Base-by-base conservation (phyloP, 352 stramenopile species). In the Pythium angustatum region DNA sequence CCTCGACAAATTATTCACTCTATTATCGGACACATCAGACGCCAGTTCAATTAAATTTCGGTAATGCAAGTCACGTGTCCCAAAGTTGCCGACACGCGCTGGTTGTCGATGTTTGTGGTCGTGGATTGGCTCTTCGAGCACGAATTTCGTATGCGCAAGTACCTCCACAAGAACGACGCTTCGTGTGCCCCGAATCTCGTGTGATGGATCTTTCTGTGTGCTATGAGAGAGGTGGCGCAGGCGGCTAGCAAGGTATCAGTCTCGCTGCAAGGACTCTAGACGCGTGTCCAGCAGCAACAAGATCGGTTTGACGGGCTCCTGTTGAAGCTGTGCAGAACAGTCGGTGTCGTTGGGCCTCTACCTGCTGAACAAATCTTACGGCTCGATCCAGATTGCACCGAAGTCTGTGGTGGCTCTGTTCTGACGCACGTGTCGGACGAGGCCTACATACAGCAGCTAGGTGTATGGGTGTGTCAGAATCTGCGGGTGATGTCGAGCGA, bases 91-190 rank as follows among this genome's bases (percentile, higher is more conserved):
- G 48, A 36, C 15, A 71, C 47, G 17, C 56, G 64, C 15, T 71
- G 58, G 58, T 15, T 64, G 12, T 71, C 64, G 21, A 71, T 71
- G 58, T 66, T 31, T 41, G 22, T 33, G 2, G 63, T 65, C n/a
- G 30, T 58, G 22, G 21, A 62, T 28, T 65, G 62, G 62, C 49
- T 69, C 36, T 53, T 22, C 22, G n/a, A 36, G 3, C 33, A 53
- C 47, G 47, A n/a, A 53, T 53, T 24, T 36, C 22, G 47, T 33
- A 26, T 53, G 3, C 47, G 47, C 8, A n/a, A 34, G 22, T 36
- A 53, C n/a, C 47, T 36, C 8, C 9, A 17, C 4, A 26, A 36
- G 4, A 36, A 21, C 22, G 9, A 53, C 3, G 47, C 47, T 3
- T 11, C 47, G 47, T 53, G 47, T 36, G 24, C n/a, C 33, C n/a